These are phyloP conservation scores for Candida frijolesensis DNA, from an alignment of 1,139 yeast species.

Conservation along the genomic window DNA sequence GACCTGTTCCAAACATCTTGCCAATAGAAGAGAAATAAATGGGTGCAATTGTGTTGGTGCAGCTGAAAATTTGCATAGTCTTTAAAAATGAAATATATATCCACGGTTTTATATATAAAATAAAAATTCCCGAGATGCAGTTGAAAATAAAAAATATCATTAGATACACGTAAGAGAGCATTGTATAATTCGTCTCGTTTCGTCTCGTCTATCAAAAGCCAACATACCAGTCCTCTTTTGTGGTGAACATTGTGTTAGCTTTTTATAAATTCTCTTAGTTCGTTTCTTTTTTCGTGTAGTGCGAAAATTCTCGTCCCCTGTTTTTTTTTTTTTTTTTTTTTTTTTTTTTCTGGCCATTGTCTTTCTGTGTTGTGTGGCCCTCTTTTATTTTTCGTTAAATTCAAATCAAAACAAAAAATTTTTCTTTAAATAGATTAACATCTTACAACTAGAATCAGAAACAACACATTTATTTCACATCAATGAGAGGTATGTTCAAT, in stretches of 20 bases:
- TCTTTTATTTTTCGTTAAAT: slow-evolving; percentile 1
- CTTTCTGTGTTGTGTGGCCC: background rate
- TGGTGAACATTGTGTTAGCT: background rate
- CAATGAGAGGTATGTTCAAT: slow-evolving; percentile 15
- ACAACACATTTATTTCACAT: background rate
- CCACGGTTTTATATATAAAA: no score
- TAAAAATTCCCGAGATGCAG: no score
- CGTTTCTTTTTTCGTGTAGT: background rate
- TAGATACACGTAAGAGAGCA: no score
- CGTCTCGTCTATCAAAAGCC: no score
- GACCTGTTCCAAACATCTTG: slow-evolving; percentile 79
- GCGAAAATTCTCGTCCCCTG: slow-evolving; percentile 1
- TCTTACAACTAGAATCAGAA: background rate
- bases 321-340: background rate
- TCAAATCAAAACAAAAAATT: slow-evolving; percentile 2
- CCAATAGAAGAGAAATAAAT: slow-evolving; percentile 21
- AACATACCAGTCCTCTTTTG: no score
- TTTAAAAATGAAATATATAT: no score
- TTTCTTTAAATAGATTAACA: background rate
- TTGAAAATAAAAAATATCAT: no score
- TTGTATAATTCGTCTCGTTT: no score
- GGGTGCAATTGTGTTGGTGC: no score
- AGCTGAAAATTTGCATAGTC: no score
- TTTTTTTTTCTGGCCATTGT: background rate
- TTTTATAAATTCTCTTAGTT: background rate